Conservation (phyloP, 1,284 basidiomycete genomes). For the Ganoderma boninense region DNA sequence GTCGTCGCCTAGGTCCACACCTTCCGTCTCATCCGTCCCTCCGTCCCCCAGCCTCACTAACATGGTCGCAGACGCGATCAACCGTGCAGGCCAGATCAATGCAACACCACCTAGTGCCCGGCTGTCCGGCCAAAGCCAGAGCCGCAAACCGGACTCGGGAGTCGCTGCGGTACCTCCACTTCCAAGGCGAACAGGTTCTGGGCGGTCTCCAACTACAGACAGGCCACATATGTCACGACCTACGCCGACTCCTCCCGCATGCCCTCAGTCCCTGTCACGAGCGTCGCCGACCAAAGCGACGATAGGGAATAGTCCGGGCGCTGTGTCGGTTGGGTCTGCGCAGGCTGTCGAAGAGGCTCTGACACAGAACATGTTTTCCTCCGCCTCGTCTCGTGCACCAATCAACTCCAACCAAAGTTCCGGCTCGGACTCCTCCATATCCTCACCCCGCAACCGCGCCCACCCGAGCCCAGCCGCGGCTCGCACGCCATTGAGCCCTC, state of each 20-base stretch:
- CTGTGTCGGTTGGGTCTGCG: constrained; percentile 24
- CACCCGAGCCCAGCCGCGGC: neutral
- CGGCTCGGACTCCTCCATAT: neutral
- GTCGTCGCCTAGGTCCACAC: constrained; percentile 33
- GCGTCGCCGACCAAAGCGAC: neutral
- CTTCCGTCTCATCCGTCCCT: constrained; percentile 25
- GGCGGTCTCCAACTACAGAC: neutral
- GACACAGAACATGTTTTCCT: constrained; percentile 21
- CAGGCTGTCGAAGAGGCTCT: constrained; percentile 34
- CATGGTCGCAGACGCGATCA: constrained; percentile 34
- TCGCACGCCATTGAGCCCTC: constrained; percentile 17
- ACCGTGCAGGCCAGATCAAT: constrained; percentile 22
- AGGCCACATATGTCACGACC: neutral
- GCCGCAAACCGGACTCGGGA: neutral
- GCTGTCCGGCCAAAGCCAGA: neutral
- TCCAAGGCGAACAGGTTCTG: neutral
- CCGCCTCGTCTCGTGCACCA: constrained; percentile 1
- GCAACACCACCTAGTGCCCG: constrained; percentile 1
- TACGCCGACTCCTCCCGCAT: neutral
- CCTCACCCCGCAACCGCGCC: neutral
- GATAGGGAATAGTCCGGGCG: constrained; percentile 6
- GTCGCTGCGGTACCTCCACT: neutral
- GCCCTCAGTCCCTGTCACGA: neutral
- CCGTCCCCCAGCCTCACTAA: constrained; percentile 29
- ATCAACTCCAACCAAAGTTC: neutral